These are phyloP conservation scores for Dactylellina parvicollis DNA, from an alignment of 2,329 filamentous ascomycete species.

Conservation along the genomic window DNA sequence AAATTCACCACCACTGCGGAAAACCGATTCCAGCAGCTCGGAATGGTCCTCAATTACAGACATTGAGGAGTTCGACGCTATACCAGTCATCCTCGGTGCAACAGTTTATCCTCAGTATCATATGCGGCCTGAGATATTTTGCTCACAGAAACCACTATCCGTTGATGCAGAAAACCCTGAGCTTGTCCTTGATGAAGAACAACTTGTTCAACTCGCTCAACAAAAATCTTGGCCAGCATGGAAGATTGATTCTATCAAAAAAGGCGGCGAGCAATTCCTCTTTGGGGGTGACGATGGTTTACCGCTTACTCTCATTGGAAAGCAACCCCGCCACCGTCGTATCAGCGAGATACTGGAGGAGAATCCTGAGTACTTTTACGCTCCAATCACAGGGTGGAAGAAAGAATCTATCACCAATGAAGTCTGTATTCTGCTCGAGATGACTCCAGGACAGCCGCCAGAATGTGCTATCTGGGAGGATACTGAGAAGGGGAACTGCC, in stretches of 20 bases:
- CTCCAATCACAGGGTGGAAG: conserved; percentile 9
- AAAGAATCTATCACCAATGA: not conserved
- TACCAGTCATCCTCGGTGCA: not conserved
- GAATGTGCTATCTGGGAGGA: conserved; percentile 29
- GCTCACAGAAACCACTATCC: not conserved
- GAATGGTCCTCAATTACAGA: conserved; percentile 15
- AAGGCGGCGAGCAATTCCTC: not conserved
- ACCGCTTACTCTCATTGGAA: not conserved
- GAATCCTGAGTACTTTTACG: not conserved
- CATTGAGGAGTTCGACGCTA: not conserved
- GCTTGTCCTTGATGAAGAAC: not conserved
- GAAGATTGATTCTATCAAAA: conserved; percentile 28
- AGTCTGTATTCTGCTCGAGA: conserved; percentile 15
- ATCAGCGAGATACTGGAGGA: not conserved
- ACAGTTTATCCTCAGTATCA: conserved; percentile 9
- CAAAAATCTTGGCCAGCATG: conserved; percentile 1
- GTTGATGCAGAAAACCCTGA: not conserved
- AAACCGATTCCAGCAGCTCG: not conserved
- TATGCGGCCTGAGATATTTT: not conserved
- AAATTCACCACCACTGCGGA: not conserved
- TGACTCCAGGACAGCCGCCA: conserved; percentile 3
- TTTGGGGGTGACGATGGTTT: conserved; percentile 2
- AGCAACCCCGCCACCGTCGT: not conserved
- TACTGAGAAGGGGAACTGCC: not conserved
- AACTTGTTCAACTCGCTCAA: not conserved